phyloP scores from a whole-genome alignment of 1,139 yeast species.

The Suhomyces ambrosiae region DNA sequence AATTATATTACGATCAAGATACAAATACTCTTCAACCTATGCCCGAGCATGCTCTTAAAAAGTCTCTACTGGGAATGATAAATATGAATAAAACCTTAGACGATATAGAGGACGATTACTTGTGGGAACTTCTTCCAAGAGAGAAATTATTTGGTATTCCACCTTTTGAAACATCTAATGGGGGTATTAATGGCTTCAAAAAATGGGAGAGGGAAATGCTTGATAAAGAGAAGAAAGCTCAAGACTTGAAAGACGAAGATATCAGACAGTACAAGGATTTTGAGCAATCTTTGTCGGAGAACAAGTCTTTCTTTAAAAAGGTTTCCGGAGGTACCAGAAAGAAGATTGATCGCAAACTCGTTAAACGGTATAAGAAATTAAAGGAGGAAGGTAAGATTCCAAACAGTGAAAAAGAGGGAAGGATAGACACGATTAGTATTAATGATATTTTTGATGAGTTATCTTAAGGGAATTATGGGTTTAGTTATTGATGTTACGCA shows the following conservation, averaged over 20 bases:
- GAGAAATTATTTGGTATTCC: conserved; percentile 39
- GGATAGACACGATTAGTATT: conserved; percentile 8
- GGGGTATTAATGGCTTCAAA: conserved; percentile 30
- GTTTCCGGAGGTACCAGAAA: conserved; percentile 27
- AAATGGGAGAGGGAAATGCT: conserved; percentile 39
- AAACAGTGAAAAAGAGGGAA: conserved; percentile 1
- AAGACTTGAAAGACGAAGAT: conserved; percentile 22
- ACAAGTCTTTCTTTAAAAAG: conserved; percentile 28
- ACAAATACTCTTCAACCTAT: conserved; percentile 29
- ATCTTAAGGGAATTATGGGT: conserved; percentile 1
- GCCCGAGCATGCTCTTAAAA: conserved; percentile 44
- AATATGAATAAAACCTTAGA: conserved; percentile 39
- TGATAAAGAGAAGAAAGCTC: conserved; percentile 22
- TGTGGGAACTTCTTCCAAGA: conserved; percentile 44
- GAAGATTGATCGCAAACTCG: conserved; percentile 35
- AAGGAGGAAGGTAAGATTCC: conserved; percentile 27
- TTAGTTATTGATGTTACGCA: too few relatives aligned
- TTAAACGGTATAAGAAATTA: conserved; percentile 31
- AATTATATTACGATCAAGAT: conserved; percentile 33
- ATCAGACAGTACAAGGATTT: conserved; percentile 28
- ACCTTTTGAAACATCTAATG: conserved; percentile 34
- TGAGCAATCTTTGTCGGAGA: conserved; percentile 20
- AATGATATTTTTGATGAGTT: conserved; percentile 12
- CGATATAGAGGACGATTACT: conserved; percentile 43
- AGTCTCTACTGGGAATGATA: conserved; percentile 45